Conservation (phyloP, 2,329 filamentous ascomycete genomes). For the Chalara sp. region DNA sequence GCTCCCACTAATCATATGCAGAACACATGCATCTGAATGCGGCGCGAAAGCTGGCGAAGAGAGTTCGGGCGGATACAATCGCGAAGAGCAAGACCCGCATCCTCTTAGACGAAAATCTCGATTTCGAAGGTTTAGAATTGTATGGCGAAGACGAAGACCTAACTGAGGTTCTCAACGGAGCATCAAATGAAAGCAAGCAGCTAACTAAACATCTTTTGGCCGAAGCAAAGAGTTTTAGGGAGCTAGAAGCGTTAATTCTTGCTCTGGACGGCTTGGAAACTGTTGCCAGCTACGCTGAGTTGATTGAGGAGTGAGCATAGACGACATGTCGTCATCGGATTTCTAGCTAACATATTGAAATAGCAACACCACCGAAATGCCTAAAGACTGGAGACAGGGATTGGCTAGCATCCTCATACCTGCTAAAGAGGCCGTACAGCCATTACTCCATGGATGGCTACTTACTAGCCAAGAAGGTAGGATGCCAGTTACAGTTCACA, state of each 20-base stretch:
- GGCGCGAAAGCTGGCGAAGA: slow-evolving; percentile 44
- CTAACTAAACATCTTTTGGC: slow-evolving; percentile 32
- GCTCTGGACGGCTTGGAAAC: slow-evolving; percentile 63
- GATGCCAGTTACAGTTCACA: neutral
- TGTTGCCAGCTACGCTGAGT: slow-evolving; percentile 33
- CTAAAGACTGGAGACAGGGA: slow-evolving; percentile 46
- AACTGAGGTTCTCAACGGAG: slow-evolving; percentile 26
- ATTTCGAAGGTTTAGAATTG: slow-evolving; percentile 24
- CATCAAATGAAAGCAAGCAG: slow-evolving; percentile 27
- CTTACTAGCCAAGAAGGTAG: slow-evolving; percentile 21
- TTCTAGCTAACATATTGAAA: slow-evolving; percentile 1
- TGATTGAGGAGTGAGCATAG: slow-evolving; percentile 18
- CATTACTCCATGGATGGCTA: slow-evolving; percentile 61
- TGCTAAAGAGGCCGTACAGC: slow-evolving; percentile 49
- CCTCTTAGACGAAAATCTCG: slow-evolving; percentile 32
- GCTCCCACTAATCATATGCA: slow-evolving; percentile 12
- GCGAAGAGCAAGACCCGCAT: slow-evolving; percentile 27
- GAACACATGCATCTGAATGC: slow-evolving; percentile 42
- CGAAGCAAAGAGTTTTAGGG: slow-evolving; percentile 57
- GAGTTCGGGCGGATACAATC: slow-evolving; percentile 41
- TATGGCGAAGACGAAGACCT: slow-evolving; percentile 21
- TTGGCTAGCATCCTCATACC: slow-evolving; percentile 48
- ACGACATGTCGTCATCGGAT: neutral
- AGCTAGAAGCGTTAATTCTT: slow-evolving; percentile 61
- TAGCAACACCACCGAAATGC: slow-evolving; percentile 2